Evolutionary conservation across 768 basidiomycete genomes (phyloP), one percentile per base, ranked within the genome.

Genomic region (Mrakia frigida): DNA sequence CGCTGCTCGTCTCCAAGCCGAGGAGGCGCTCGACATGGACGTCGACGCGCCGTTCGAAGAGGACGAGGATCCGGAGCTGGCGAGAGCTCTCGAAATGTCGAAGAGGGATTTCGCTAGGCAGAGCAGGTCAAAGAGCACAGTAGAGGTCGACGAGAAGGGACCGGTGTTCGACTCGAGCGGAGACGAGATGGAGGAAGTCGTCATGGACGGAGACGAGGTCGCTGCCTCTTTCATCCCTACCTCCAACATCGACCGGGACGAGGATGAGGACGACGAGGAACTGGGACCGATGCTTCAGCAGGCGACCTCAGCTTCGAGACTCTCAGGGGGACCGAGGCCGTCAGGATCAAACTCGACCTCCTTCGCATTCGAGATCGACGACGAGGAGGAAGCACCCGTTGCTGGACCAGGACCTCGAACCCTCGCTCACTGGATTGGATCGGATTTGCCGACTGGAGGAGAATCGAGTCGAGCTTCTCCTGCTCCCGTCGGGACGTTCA

Each of bases 121-220:
- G 25, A 37, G 50, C 46, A n/a, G 53, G 70, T 72, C 53, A 33
- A 31, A 81, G 65, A 68, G 35, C n/a, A 39, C 33, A 14, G 35
- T 33, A 1, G 18, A 16, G 2, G 16, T 72, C 33, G 70, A 72
- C 50, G 33, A 72, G 53, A 72, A 72, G 35, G 25, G 11, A 3
- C 70, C 70, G 6, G 70, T 53, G 21, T 39, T 56, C 37, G 70
- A 72, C 53, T 72, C 70, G 53, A 72, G 70, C 21, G 80, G 79
- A 18, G 82, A 81, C 53, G 81, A 79, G 23, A 80, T 81, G 67
- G 82, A 81, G 46, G 80, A 81, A 41, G 78, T 83, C 0, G 33
- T 60, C 7, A 70, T 74, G 3, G 41, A 63, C 31, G 61, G 61
- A 23, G 33, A 63, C 61, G 61, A 63, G n/a, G 61, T 37, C 61